A percentile compares a stretch with the other conserved stretches of the same genome.
Conservation (phyloP, 2,329 filamentous ascomycete species). For the Colletotrichum spaethianum region DNA sequence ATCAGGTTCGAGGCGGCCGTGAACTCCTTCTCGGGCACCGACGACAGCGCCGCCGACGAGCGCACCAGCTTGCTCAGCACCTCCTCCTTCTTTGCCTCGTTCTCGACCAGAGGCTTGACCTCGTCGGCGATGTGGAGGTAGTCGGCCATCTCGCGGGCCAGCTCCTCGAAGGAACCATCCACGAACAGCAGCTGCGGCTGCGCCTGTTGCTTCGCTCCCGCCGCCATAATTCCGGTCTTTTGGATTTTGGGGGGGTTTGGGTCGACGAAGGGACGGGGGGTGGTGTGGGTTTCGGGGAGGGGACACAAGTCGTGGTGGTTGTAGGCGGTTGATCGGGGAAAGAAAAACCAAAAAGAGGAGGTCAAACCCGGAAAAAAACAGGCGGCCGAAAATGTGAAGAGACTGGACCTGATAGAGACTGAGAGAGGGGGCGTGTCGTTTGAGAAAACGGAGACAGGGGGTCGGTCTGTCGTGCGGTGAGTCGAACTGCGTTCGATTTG, state of each 20-base stretch:
- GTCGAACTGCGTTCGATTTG: constrained; percentile 33
- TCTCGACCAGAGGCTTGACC: constrained; percentile 80
- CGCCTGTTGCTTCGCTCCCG: constrained; percentile 56
- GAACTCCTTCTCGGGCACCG: constrained; percentile 95
- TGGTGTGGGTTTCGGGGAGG: constrained; percentile 30
- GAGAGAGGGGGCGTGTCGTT: constrained; percentile 36
- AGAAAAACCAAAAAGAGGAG: constrained; percentile 43
- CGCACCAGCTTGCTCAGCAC: constrained; percentile 91
- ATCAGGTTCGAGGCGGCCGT: constrained; percentile 97
- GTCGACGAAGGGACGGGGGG: constrained; percentile 29
- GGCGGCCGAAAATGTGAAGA: constrained; percentile 36
- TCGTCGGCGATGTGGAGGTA: constrained; percentile 90
- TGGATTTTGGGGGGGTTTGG: constrained; percentile 23
- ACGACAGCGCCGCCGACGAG: constrained; percentile 82
- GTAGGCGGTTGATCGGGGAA: constrained; percentile 35
- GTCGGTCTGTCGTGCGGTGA: constrained; percentile 40
- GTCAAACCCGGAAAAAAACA: constrained; percentile 39
- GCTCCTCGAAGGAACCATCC: constrained; percentile 94
- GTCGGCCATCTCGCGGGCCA: constrained; percentile 93
- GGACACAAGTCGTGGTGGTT: constrained; percentile 29
- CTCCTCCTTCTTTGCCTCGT: constrained; percentile 80
- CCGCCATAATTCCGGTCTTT: constrained; percentile 47
- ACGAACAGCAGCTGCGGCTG: constrained; percentile 78
- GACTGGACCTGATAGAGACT: constrained; percentile 15
- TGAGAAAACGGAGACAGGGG: constrained; percentile 40